Evolutionary conservation across 1,284 basidiomycete species (phyloP).

Genomic region (Trichosporon sp.): DNA sequence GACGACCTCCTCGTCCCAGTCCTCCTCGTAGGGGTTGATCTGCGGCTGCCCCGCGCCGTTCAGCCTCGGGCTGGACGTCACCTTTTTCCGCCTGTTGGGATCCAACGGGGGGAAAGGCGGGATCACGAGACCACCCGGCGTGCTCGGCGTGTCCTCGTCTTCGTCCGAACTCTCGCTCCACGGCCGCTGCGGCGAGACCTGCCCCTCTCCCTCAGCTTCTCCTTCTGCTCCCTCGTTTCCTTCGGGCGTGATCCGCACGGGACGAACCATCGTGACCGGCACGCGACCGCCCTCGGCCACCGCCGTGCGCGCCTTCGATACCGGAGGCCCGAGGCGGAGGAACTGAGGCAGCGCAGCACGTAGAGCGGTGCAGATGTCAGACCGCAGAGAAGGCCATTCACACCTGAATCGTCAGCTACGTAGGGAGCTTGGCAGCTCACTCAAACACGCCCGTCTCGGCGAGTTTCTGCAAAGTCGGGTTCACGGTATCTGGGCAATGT

Average conservation of each 20-base stretch:
- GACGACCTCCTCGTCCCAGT: conserved; percentile 52
- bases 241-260: not conserved
- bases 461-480: conserved; percentile 67
- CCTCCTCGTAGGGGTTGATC: conserved; percentile 42
- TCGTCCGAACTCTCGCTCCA: conserved; percentile 22
- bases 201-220: not conserved
- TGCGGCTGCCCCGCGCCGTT: conserved; percentile 23
- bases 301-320: not conserved
- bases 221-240: not conserved
- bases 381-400: conserved; percentile 73
- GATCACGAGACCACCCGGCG: conserved; percentile 69
- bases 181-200: not conserved
- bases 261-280: conserved; percentile 17
- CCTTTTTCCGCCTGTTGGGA: conserved; percentile 57
- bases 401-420: conserved; percentile 58
- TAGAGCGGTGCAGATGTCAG: conserved; percentile 47
- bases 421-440: conserved; percentile 56
- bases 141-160: conserved; percentile 46
- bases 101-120: conserved; percentile 73
- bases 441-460: conserved; percentile 70
- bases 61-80: conserved; percentile 17
- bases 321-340: conserved; percentile 28
- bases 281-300: conserved; percentile 6
- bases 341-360: conserved; percentile 36
- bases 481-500: conserved; percentile 52